A percentile compares a stretch with the other conserved stretches of the same genome.
Evolutionary conservation across 441 rosid species (phyloP).

Genomic region (Populus hybrid): DNA sequence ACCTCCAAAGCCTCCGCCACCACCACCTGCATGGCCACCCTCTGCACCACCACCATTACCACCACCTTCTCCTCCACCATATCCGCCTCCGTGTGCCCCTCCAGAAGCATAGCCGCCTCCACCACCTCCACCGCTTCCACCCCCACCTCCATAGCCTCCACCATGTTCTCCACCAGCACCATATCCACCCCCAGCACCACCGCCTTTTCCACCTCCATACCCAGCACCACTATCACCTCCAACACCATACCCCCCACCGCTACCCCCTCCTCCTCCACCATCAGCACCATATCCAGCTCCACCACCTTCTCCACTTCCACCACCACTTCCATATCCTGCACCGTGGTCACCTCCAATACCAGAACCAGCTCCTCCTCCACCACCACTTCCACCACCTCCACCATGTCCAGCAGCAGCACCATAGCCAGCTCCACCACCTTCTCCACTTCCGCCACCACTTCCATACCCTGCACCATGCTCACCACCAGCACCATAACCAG

Average conservation of each 20-base stretch:
- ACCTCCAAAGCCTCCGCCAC: neutral
- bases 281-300: slow-evolving; percentile 1
- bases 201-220: neutral
- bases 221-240: neutral
- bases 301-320: slow-evolving; percentile 4
- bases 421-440: slow-evolving; percentile 31
- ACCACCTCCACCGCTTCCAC: slow-evolving; percentile 9
- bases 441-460: slow-evolving; percentile 34
- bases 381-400: slow-evolving; percentile 32
- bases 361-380: slow-evolving; percentile 14
- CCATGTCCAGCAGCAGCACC: slow-evolving; percentile 35
- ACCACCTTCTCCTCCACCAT: slow-evolving; percentile 11
- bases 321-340: slow-evolving; percentile 1
- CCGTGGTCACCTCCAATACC: slow-evolving; percentile 6
- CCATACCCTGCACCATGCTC: neutral
- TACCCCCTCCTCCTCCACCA: neutral
- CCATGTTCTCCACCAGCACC: neutral
- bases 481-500: neutral
- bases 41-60: slow-evolving; percentile 4
- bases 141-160: neutral
- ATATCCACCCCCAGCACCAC: neutral
- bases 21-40: neutral
- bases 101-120: slow-evolving; percentile 3
- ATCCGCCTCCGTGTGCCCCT: slow-evolving; percentile 1
- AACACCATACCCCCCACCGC: slow-evolving; percentile 4